These are phyloP conservation scores for Boletus eberwhitei DNA, from an alignment of 768 basidiomycete species.

Conservation along the genomic window DNA sequence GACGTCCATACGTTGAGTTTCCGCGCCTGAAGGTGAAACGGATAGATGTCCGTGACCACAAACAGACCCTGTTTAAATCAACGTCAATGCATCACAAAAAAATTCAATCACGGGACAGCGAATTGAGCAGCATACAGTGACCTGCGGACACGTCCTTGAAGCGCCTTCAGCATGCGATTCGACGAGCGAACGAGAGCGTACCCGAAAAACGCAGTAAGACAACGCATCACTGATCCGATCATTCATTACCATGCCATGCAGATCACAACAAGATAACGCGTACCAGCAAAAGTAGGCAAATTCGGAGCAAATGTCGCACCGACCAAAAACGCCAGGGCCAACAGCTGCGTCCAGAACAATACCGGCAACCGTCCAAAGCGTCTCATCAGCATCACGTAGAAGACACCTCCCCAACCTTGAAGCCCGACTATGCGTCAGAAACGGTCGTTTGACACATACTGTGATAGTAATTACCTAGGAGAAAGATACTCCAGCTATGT, in stretches of 20 bases:
- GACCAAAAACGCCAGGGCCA: slow-evolving; percentile 45
- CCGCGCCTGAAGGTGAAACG: slow-evolving; percentile 52
- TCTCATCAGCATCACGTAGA: slow-evolving; percentile 30
- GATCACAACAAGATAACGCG: not conserved
- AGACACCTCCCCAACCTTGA: slow-evolving; percentile 30
- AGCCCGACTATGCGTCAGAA: slow-evolving; percentile 4
- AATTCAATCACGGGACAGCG: not conserved
- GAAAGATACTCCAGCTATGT: slow-evolving; percentile 45
- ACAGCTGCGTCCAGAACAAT: slow-evolving; percentile 34
- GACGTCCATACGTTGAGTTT: slow-evolving; percentile 54
- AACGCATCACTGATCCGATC: slow-evolving; percentile 27
- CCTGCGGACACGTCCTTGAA: slow-evolving; percentile 49
- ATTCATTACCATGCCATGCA: not conserved
- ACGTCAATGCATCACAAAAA: not conserved
- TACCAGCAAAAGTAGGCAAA: slow-evolving; percentile 46
- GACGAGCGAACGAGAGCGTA: slow-evolving; percentile 2
- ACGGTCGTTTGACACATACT: not conserved
- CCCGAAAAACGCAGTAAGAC: slow-evolving; percentile 33
- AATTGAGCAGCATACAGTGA: slow-evolving; percentile 32
- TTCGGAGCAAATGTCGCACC: slow-evolving; percentile 52
- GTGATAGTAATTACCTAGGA: slow-evolving; percentile 32
- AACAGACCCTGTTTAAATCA: slow-evolving; percentile 36
- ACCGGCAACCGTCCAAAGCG: slow-evolving; percentile 30
- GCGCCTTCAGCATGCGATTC: not conserved
- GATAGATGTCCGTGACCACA: slow-evolving; percentile 48